These are phyloP conservation scores for Fusarium floridanum DNA, from an alignment of 2,329 filamentous ascomycete genomes.

Conservation along the genomic window DNA sequence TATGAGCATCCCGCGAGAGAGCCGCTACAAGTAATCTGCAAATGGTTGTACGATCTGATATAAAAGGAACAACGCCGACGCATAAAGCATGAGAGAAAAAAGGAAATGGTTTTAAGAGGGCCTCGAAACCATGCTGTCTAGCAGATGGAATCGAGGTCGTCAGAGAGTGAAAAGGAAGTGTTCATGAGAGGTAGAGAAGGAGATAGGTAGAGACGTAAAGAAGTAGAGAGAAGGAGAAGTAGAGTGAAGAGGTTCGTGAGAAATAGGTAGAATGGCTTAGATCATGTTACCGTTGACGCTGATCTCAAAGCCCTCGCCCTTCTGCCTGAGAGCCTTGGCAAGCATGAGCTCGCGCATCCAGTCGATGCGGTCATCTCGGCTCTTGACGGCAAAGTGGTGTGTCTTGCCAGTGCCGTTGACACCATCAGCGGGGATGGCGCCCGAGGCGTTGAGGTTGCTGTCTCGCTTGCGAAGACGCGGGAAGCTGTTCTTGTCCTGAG, in stretches of 20 bases:
- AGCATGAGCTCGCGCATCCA: conserved; percentile 98
- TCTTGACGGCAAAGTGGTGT: conserved; percentile 93
- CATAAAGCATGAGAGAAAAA: conserved; percentile 15
- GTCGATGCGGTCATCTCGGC: conserved; percentile 90
- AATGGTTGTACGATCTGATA: conserved; percentile 41
- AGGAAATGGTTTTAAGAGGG: conserved; percentile 10
- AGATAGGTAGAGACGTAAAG: background rate
- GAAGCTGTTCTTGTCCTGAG: conserved; percentile 69
- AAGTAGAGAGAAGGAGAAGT: background rate
- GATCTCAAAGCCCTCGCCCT: conserved; percentile 85
- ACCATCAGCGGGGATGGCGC: conserved; percentile 56
- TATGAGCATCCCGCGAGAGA: conserved; percentile 48
- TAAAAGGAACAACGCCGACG: conserved; percentile 16
- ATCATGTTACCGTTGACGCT: conserved; percentile 85
- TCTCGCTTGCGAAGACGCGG: conserved; percentile 67
- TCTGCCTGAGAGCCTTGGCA: conserved; percentile 87
- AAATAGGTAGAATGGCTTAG: conserved; percentile 49
- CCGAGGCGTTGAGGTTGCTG: conserved; percentile 57
- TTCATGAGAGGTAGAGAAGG: conserved; percentile 5
- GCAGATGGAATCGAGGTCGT: conserved; percentile 1
- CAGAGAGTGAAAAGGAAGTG: conserved; percentile 23
- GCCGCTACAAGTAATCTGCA: conserved; percentile 43
- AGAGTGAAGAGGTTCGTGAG: background rate
- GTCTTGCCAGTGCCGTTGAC: conserved; percentile 80
- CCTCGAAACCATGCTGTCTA: conserved; percentile 6